Base-by-base conservation (phyloP, 495 filamentous ascomycete genomes). In the Neurospora hispaniola region DNA sequence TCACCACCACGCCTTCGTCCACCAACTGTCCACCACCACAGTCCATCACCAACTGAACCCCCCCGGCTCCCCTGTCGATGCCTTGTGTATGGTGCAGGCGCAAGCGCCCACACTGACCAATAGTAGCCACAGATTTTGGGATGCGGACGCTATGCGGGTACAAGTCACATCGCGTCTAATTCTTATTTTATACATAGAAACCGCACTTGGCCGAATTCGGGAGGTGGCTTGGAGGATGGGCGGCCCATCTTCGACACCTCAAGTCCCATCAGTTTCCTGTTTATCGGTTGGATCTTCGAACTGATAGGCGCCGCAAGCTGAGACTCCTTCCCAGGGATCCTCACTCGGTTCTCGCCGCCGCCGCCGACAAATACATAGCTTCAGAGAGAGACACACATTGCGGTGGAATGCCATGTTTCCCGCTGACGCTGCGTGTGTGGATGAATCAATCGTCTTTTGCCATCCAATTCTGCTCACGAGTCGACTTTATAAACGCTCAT, bases 121-220 rank as follows among this genome's bases (percentile, higher is more conserved):
- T 78, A 6, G 39, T 5, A 39, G 73, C 71, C 43, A 70, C 20
- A 42, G 38, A 42, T 12, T 40, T 27, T 11, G 27, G 69, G 31
- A 59, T 73, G 66, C 69, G 74, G 59, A 74, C 74, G 74, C 75
- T 62, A 73, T 78, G 77, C 76, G 74, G 68, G 18, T 69, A 69
- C 71, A 69, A 76, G 74, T 82, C 79, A 80, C 79, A 79, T 75
- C 79, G 80, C 80, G 79, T 76, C 79, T 81, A 80, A 79, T 72
- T 70, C 46, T 62, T 35, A 62, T 9, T 62, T 62, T 62, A 62
- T 35, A 62, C 54, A 62, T 62, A 62, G 54, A 35, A 62, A 62
- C 54, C 3, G 2, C 2, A 18, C 54, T 62, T 62, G 27, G 27
- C 54, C 54, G 23, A 35, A 62, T 27, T 62, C 54, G 54, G 54